These are phyloP conservation scores for Pyrenopolyporus hunteri DNA, from an alignment of 495 filamentous ascomycete species.

Conservation along the genomic window DNA sequence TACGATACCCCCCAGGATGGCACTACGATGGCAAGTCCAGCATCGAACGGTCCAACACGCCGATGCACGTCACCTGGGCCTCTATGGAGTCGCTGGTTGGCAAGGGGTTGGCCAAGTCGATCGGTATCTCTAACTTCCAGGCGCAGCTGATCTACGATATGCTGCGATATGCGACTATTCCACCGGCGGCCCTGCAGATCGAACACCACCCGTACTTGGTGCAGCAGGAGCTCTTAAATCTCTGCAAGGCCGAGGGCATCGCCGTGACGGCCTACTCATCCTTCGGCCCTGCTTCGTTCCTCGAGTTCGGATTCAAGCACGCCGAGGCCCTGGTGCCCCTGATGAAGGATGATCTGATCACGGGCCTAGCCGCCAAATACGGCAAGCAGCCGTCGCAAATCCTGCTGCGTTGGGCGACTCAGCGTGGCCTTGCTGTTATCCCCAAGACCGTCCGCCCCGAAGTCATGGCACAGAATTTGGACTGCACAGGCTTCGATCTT, in stretches of 20 bases:
- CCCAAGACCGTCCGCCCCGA: slow-evolving; percentile 75
- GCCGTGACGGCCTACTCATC: slow-evolving; percentile 88
- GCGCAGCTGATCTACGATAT: slow-evolving; percentile 82
- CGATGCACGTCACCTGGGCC: slow-evolving; percentile 87
- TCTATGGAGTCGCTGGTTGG: slow-evolving; percentile 82
- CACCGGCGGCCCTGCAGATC: slow-evolving; percentile 85
- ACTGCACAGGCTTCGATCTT: slow-evolving; percentile 72
- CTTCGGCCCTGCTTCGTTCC: slow-evolving; percentile 84
- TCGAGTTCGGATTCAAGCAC: slow-evolving; percentile 77
- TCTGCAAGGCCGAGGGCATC: slow-evolving; percentile 74
- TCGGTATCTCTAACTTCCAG: slow-evolving; percentile 92
- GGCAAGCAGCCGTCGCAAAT: slow-evolving; percentile 82
- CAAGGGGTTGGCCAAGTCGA: slow-evolving; percentile 71
- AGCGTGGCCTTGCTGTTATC: slow-evolving; percentile 89
- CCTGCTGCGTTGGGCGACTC: slow-evolving; percentile 91
- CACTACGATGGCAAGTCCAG: slow-evolving; percentile 61
- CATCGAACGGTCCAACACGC: slow-evolving; percentile 67
- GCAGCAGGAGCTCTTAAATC: slow-evolving; percentile 75
- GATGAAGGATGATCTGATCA: slow-evolving; percentile 72
- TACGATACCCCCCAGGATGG: slow-evolving; percentile 85
- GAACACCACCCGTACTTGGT: slow-evolving; percentile 98
- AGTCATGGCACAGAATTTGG: slow-evolving; percentile 65
- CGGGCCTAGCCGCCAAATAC: slow-evolving; percentile 70
- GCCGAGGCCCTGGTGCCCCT: slow-evolving; percentile 70
- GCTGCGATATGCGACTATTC: slow-evolving; percentile 79